Conservation (phyloP, 495 filamentous ascomycete genomes). For the Penicillium verhagenii region DNA sequence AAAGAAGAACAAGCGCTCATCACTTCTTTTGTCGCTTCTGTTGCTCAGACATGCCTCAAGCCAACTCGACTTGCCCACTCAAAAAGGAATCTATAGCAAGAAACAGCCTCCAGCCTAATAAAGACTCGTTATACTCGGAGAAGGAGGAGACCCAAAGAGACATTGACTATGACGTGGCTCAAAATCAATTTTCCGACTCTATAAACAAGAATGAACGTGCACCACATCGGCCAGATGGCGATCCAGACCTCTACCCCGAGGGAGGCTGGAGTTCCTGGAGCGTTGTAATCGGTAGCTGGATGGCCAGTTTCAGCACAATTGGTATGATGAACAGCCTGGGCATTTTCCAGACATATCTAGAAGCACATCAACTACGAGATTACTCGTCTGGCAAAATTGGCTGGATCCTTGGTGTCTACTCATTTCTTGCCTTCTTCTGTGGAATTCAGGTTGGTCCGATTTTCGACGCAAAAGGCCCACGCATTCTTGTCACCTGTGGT, state of each 20-base stretch:
- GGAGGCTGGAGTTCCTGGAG: conserved; percentile 4
- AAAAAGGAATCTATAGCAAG: too few relatives aligned
- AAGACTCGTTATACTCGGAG: too few relatives aligned
- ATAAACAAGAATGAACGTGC: not conserved
- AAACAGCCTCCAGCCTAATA: too few relatives aligned
- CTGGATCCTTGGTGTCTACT: not conserved
- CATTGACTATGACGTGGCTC: too few relatives aligned
- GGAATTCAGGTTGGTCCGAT: not conserved
- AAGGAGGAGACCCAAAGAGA: too few relatives aligned
- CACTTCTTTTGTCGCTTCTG: too few relatives aligned
- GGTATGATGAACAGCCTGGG: conserved; percentile 8
- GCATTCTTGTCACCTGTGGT: not conserved
- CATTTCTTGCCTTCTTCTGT: not conserved
- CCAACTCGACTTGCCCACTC: too few relatives aligned
- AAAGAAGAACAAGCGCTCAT: too few relatives aligned
- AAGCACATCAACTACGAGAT: not conserved
- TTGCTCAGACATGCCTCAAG: too few relatives aligned
- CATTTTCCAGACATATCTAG: conserved; percentile 4
- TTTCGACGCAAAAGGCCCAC: not conserved
- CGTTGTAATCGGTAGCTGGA: conserved; percentile 3
- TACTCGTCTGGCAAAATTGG: not conserved
- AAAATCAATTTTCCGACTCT: too few relatives aligned
- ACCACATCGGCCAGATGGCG: not conserved
- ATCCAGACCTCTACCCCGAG: conserved; percentile 1
- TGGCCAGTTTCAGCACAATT: conserved; percentile 1